phyloP scores from a whole-genome alignment of 1,139 yeast genomes.

The Maudiozyma humilis region DNA sequence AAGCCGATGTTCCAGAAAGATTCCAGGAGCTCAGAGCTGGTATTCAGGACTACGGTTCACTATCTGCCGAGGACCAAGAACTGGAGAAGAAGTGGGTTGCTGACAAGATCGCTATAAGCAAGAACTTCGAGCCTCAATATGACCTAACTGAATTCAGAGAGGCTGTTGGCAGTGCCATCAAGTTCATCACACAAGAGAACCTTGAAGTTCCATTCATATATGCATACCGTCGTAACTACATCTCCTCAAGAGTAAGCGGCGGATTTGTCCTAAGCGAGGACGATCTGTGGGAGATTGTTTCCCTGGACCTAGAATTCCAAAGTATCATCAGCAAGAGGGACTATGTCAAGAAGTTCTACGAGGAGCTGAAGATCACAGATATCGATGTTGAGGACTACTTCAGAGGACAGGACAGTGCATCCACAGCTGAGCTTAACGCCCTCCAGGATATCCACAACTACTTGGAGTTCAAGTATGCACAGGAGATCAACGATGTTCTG shows the following conservation, averaged over 20 bases:
- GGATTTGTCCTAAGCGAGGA: slow-evolving; percentile 62
- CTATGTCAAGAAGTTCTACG: slow-evolving; percentile 51
- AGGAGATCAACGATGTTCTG: slow-evolving; percentile 49
- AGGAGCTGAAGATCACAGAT: slow-evolving; percentile 50
- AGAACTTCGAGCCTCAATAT: slow-evolving; percentile 36
- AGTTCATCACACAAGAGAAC: slow-evolving; percentile 66
- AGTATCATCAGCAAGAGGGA: slow-evolving; percentile 71
- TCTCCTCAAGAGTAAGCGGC: slow-evolving; percentile 43
- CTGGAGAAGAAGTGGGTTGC: slow-evolving; percentile 77
- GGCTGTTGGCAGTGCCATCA: slow-evolving; percentile 71
- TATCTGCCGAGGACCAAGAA: slow-evolving; percentile 59
- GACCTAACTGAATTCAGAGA: slow-evolving; percentile 54
- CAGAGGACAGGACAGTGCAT: slow-evolving; percentile 43
- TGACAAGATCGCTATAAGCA: slow-evolving; percentile 47
- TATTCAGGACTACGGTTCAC: slow-evolving; percentile 52
- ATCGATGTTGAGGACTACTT: slow-evolving; percentile 49
- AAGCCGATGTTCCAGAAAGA: slow-evolving; percentile 87
- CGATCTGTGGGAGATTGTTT: slow-evolving; percentile 87
- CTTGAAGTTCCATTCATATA: slow-evolving; percentile 95
- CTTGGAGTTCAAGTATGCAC: slow-evolving; percentile 69
- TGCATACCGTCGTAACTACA: slow-evolving; percentile 88
- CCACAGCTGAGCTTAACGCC: slow-evolving; percentile 50
- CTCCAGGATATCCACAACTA: slow-evolving; percentile 83
- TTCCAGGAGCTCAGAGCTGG: slow-evolving; percentile 65
- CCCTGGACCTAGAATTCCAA: slow-evolving; percentile 81